phyloP scores from a whole-genome alignment of 2,329 filamentous ascomycete species.

The Atkinsonella texensis region DNA sequence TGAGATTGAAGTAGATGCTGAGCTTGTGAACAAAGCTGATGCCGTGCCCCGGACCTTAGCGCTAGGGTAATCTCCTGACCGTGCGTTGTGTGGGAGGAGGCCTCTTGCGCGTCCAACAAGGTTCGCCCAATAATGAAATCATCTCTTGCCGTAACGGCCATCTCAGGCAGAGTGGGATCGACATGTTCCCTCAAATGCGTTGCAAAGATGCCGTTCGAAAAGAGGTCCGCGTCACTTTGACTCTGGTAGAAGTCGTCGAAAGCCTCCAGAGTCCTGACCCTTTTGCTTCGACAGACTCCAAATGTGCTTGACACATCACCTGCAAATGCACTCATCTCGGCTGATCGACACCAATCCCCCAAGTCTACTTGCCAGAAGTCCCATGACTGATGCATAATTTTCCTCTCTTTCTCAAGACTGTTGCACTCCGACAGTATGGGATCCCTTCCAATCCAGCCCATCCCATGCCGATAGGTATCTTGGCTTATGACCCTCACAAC shows the following conservation, averaged over 20 bases:
- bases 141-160: constrained; percentile 33
- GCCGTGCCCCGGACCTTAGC: constrained; percentile 19
- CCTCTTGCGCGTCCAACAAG: constrained; percentile 33
- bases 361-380: constrained; percentile 55
- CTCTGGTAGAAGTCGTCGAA: constrained; percentile 44
- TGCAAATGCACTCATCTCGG: constrained; percentile 28
- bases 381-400: constrained; percentile 53
- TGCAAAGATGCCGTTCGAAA: constrained; percentile 36
- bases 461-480: constrained; percentile 62
- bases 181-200: constrained; percentile 34
- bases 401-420: constrained; percentile 40
- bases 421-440: constrained; percentile 25
- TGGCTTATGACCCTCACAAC: constrained; percentile 69
- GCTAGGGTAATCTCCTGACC: constrained; percentile 17
- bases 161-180: constrained; percentile 51
- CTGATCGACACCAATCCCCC: constrained; percentile 40
- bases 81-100: constrained; percentile 17
- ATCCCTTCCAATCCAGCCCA: constrained; percentile 66
- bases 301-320: constrained; percentile 6
- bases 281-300: constrained; percentile 7
- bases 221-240: constrained; percentile 56
- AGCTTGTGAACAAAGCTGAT: background rate
- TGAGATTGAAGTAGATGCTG: background rate
- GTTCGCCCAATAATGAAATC: constrained; percentile 38
- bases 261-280: constrained; percentile 29